Conservation (phyloP, 352 stramenopile genomes). For the Pythium folliculosum region DNA sequence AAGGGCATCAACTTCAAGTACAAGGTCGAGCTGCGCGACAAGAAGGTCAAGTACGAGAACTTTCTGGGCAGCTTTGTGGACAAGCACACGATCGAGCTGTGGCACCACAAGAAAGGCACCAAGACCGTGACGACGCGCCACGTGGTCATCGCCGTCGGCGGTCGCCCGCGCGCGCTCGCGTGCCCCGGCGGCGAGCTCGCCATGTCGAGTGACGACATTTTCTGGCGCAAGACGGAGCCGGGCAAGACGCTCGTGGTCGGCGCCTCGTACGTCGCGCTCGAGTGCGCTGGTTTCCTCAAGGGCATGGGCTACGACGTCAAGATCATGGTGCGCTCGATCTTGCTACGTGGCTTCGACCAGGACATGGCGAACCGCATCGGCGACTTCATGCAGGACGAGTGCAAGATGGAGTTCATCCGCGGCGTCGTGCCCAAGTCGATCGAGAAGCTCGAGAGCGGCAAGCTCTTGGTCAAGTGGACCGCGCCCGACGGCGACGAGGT, state of each 20-base stretch:
- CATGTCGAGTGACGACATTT: conserved; percentile 91
- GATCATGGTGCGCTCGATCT: conserved; percentile 96
- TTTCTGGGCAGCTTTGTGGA: conserved; percentile 93
- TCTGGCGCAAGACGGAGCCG: conserved; percentile 82
- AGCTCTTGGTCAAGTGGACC: conserved; percentile 85
- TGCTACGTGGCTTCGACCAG: conserved; percentile 97
- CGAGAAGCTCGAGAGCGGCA: conserved; percentile 85
- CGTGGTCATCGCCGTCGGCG: conserved; percentile 95
- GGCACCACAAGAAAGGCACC: conserved; percentile 88
- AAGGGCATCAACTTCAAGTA: conserved; percentile 99
- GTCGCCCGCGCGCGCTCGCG: conserved; percentile 87
- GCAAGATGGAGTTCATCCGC: conserved; percentile 92
- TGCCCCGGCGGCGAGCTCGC: conserved; percentile 92
- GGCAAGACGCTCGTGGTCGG: conserved; percentile 97
- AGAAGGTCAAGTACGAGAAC: conserved; percentile 95
- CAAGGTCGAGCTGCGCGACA: conserved; percentile 94
- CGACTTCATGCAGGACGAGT: conserved; percentile 90
- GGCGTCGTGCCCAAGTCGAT: conserved; percentile 91
- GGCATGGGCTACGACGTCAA: conserved; percentile 96
- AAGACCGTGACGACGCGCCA: conserved; percentile 90
- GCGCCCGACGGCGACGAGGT: conserved; percentile 49
- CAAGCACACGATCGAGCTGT: conserved; percentile 91
- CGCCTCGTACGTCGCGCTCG: conserved; percentile 97
- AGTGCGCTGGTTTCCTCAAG: conserved; percentile 97
- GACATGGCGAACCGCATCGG: conserved; percentile 95